Evolutionary conservation across 1,284 basidiomycete species (phyloP).

Genomic region (Inonotus hispidus): DNA sequence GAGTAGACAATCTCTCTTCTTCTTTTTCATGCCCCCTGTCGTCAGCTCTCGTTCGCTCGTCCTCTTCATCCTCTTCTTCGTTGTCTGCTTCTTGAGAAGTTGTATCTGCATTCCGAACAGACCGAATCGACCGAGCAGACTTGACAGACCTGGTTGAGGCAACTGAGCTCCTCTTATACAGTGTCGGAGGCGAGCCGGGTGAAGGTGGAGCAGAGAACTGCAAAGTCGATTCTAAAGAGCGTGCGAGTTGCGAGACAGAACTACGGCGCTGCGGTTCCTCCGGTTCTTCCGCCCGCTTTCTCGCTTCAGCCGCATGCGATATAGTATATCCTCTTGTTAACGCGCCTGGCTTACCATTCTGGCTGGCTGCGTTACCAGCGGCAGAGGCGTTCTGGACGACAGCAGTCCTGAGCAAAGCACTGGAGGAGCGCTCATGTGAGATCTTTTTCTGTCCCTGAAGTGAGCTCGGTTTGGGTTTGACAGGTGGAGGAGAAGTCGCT

Average conservation of each 20-base stretch:
- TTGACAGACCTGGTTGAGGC: not conserved
- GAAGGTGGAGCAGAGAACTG: conserved; percentile 1
- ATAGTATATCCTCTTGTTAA: no score
- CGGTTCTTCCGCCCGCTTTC: not conserved
- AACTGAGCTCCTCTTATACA: not conserved
- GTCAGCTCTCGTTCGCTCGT: not conserved
- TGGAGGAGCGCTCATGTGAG: not conserved
- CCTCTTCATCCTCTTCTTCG: not conserved
- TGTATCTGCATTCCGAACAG: not conserved
- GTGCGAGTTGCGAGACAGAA: conserved; percentile 9
- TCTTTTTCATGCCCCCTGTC: not conserved
- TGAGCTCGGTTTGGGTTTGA: not conserved
- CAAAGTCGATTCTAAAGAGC: not conserved
- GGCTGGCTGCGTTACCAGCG: not conserved
- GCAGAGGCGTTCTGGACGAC: not conserved
- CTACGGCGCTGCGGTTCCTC: not conserved
- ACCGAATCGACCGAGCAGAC: not conserved
- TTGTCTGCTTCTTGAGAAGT: not conserved
- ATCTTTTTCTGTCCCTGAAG: not conserved
- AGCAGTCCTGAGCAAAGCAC: not conserved
- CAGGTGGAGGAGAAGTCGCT: not conserved
- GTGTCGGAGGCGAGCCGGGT: not conserved
- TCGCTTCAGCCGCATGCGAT: not conserved
- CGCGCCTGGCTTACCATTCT: no score
- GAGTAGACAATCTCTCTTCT: not conserved